phyloP scores from a whole-genome alignment of 2,329 filamentous ascomycete genomes.

The Teratosphaeria destructans region DNA sequence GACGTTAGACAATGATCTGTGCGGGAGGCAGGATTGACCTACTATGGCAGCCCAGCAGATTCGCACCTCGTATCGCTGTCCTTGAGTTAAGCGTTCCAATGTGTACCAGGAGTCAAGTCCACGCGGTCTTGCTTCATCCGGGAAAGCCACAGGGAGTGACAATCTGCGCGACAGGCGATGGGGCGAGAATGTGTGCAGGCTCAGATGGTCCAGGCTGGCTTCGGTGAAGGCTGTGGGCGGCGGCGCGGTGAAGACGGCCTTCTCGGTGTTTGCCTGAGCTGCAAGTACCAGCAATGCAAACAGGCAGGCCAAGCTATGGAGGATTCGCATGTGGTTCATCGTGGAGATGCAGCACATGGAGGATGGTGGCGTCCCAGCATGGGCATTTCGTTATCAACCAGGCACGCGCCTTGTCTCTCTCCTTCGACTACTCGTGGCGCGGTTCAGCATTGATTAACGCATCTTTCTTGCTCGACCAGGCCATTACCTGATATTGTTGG shows the following conservation, averaged over 20 bases:
- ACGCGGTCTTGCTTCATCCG: slow-evolving; percentile 39
- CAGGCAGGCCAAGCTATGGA: slow-evolving; percentile 10
- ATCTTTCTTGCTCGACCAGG: neutral
- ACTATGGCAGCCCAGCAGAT: slow-evolving; percentile 92
- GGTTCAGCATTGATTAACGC: neutral
- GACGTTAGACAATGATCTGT: neutral
- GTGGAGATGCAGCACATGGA: slow-evolving; percentile 8
- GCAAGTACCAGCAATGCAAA: slow-evolving; percentile 18
- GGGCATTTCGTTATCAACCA: neutral
- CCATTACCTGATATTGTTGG: neutral
- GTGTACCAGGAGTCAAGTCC: slow-evolving; percentile 69
- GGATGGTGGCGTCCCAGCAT: neutral
- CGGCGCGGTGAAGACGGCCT: slow-evolving; percentile 76
- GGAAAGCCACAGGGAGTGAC: slow-evolving; percentile 57
- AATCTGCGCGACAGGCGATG: slow-evolving; percentile 49
- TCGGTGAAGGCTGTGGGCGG: slow-evolving; percentile 24
- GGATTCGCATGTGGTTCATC: slow-evolving; percentile 5
- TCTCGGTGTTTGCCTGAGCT: slow-evolving; percentile 69
- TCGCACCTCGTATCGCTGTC: slow-evolving; percentile 78
- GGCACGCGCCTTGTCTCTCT: neutral
- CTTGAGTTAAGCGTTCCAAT: slow-evolving; percentile 57
- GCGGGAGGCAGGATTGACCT: slow-evolving; percentile 31
- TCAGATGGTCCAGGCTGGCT: slow-evolving; percentile 1
- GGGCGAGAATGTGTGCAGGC: slow-evolving; percentile 40
- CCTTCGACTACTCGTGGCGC: neutral